Evolutionary conservation across 2,329 filamentous ascomycete species (phyloP).

Genomic region (Pseudocercospora ulei): DNA sequence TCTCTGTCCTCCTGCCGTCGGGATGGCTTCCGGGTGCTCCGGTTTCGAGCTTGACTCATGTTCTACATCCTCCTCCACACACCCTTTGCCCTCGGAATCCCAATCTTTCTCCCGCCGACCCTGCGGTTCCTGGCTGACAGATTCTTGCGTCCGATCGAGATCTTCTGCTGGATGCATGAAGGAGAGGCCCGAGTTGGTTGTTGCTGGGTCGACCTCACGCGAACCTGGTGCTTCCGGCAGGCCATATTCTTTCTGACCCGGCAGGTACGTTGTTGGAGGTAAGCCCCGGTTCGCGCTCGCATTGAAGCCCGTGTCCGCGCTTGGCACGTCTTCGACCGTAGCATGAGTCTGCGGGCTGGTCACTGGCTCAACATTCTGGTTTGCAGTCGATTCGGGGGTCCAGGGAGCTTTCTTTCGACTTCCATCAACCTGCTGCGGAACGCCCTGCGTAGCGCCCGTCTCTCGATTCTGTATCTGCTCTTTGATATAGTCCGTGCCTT

Average conservation of each 20-base stretch:
- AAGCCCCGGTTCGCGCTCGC: neutral
- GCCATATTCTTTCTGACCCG: neutral
- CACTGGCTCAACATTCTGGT: neutral
- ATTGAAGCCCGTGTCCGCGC: neutral
- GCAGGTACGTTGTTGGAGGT: neutral
- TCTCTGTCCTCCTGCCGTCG: constrained; percentile 28
- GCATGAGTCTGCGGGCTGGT: neutral
- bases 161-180: constrained; percentile 5
- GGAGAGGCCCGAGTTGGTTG: neutral
- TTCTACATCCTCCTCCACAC: constrained; percentile 5
- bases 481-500: constrained; percentile 12
- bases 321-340: neutral
- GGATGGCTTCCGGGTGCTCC: constrained; percentile 23
- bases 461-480: constrained; percentile 5
- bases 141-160: neutral
- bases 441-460: constrained; percentile 1
- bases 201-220: neutral
- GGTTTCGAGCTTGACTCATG: neutral
- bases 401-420: too few relatives aligned
- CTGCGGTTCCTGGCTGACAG: neutral
- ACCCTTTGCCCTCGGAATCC: neutral
- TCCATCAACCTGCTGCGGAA: neutral
- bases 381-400: neutral
- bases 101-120: constrained; percentile 4
- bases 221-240: neutral